A percentile compares a stretch with the other conserved stretches of the same genome.
Evolutionary conservation across 805 yeast species (phyloP).

Genomic region (Candida coleopterorum): DNA sequence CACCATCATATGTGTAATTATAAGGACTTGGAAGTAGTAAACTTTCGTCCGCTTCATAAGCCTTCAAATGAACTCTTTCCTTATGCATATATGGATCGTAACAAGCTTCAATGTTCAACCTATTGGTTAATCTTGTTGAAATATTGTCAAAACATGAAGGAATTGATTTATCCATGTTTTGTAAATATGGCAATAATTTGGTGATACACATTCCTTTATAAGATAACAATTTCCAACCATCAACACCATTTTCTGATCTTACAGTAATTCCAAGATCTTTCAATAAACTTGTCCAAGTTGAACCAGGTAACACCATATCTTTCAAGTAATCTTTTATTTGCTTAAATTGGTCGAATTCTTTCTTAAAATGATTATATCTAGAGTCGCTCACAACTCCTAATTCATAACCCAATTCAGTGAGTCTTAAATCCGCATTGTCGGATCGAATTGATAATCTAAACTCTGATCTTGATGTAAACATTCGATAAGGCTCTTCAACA

Average conservation of each 20-base stretch:
- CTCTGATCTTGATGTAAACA: conserved; percentile 96
- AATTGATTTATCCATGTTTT: conserved; percentile 10
- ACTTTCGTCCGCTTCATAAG: conserved; percentile 80
- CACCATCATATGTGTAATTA: conserved; percentile 55
- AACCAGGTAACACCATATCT: conserved; percentile 44
- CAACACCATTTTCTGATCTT: conserved; percentile 30
- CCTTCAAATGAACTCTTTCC: conserved; percentile 65
- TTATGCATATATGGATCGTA: conserved; percentile 76
- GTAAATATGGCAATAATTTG: conserved; percentile 24
- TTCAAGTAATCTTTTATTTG: conserved; percentile 43
- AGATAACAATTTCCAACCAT: conserved; percentile 69
- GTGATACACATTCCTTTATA: conserved; percentile 39
- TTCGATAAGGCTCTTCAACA: conserved; percentile 93
- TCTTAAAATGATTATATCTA: conserved; percentile 47
- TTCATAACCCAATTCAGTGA: conserved; percentile 63
- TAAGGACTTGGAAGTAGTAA: conserved; percentile 64
- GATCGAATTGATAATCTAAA: conserved; percentile 86
- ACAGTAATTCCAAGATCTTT: conserved; percentile 47
- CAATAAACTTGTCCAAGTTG: conserved; percentile 57
- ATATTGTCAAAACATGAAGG: conserved; percentile 24
- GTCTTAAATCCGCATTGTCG: conserved; percentile 87
- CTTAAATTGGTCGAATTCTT: conserved; percentile 44
- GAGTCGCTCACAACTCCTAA: conserved; percentile 62
- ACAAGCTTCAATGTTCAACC: conserved; percentile 73
- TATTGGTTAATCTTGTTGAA: conserved; percentile 43